These are phyloP conservation scores for Entamoeba invadens DNA, from an alignment of 208 protist species.

Conservation along the genomic window DNA sequence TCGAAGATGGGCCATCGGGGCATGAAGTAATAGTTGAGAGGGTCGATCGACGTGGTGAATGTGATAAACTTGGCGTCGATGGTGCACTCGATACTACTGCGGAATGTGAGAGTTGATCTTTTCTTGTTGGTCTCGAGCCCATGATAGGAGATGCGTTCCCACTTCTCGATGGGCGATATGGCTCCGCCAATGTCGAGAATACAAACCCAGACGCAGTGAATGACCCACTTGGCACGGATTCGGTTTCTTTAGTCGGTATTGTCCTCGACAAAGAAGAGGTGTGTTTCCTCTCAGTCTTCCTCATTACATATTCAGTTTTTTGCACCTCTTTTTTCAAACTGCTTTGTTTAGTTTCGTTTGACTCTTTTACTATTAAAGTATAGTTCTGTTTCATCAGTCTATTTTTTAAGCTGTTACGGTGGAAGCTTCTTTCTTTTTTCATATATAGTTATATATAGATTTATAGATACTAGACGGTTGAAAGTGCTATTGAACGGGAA, in stretches of 20 bases:
- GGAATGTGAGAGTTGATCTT: neutral
- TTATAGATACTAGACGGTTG: no score
- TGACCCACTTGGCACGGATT: neutral
- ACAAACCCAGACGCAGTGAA: neutral
- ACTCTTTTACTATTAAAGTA: no score
- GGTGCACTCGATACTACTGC: neutral
- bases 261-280: neutral
- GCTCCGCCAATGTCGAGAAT: neutral
- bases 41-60: neutral
- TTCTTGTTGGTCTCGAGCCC: neutral
- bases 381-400: no score
- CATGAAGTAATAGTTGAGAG: neutral
- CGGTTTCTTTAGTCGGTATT: neutral
- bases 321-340: no score
- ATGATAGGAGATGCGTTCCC: neutral
- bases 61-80: neutral
- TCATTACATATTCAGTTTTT: no score
- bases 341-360: no score
- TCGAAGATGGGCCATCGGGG: neutral
- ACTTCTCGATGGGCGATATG: neutral
- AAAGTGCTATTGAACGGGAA: no score
- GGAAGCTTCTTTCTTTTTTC: no score
- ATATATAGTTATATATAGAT: no score
- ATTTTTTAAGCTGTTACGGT: no score
- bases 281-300: neutral